Evolutionary conservation across 441 rosid genomes (phyloP).

Genomic region (Raphanus hybrid): DNA sequence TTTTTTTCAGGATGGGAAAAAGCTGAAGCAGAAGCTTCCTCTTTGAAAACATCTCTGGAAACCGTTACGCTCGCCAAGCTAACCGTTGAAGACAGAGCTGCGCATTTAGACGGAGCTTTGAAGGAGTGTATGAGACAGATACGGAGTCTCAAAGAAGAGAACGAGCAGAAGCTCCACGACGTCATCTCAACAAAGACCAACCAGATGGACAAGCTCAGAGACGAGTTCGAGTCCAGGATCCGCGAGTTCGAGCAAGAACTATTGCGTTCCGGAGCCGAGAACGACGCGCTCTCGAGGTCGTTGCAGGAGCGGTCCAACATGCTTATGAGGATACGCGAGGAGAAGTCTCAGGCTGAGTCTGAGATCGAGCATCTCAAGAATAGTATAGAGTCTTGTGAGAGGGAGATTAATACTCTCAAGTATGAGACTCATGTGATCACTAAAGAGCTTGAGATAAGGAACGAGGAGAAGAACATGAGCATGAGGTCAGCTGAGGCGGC

Average conservation of each 20-base stretch:
- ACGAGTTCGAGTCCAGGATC: constrained; percentile 75
- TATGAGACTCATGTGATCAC: constrained; percentile 78
- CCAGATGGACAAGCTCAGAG: constrained; percentile 73
- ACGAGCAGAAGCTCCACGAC: constrained; percentile 81
- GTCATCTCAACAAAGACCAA: constrained; percentile 66
- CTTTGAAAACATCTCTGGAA: constrained; percentile 92
- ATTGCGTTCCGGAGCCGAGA: constrained; percentile 77
- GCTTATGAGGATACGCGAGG: constrained; percentile 76
- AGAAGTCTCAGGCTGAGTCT: constrained; percentile 85
- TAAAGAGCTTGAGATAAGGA: constrained; percentile 91
- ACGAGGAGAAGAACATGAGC: constrained; percentile 97
- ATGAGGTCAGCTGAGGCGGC: constrained; percentile 91
- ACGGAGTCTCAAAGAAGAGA: constrained; percentile 87
- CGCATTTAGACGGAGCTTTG: constrained; percentile 93
- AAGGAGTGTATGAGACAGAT: constrained; percentile 98
- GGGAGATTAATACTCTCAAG: constrained; percentile 83
- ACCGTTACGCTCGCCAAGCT: constrained; percentile 83
- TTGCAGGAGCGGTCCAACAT: constrained; percentile 86
- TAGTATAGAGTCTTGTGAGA: constrained; percentile 81
- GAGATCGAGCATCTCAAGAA: constrained; percentile 85
- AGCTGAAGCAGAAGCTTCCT: constrained; percentile 95
- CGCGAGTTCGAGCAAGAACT: constrained; percentile 77
- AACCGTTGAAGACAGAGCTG: constrained; percentile 83
- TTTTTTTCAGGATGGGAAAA: constrained; percentile 65
- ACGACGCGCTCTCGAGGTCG: constrained; percentile 76